Evolutionary conservation across 108 stramenopile genomes (phyloP), one percentile per base, ranked within the genome.

Genomic region (Poteriospumella lacustris): DNA sequence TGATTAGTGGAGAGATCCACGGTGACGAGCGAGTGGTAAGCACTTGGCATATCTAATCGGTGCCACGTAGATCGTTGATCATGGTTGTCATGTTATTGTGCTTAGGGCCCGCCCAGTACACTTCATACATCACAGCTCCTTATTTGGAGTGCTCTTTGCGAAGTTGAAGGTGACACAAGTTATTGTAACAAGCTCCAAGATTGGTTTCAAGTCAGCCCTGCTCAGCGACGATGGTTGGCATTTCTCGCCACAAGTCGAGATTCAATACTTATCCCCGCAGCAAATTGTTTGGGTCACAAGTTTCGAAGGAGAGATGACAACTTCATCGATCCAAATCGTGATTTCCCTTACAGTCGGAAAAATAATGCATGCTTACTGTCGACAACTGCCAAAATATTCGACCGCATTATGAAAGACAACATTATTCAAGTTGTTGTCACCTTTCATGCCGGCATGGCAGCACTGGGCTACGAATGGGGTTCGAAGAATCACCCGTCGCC

Each of bases 401-500:
- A 96, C 82, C 95, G 95, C 79, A 58, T 99, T 19, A 96, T 88
- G 79, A 91, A 91, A 9, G 87, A 91, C 2, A 92, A 95, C 83
- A 70, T 92, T 39, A 92, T 97, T 80, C 96, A 97, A 83, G 68
- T 94, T 34, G 87, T 90, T 15, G 39, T 99, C n/a, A 95, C 97
- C 15, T 96, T 95, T 75, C 96, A 99, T 84, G 96, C 89, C 15
- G 94, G 93, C 67, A 94, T 90, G 91, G 93, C 90, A 80, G 91
- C 89, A 40, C 89, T 93, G 58, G 91, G 83, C 9, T 99, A 91
- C 87, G 96, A 93, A 84, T 94, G 92, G 96, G 95, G 97, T 36
- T 82, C 91, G 5, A 83, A 85, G 9, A 68, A 85, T 83, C 82
- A 85, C 76, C 12, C 36, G 3, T 3, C 44, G 31, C 44, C 44